Conservation (phyloP, 2,329 filamentous ascomycete genomes). For the Triangularia verruculosa region DNA sequence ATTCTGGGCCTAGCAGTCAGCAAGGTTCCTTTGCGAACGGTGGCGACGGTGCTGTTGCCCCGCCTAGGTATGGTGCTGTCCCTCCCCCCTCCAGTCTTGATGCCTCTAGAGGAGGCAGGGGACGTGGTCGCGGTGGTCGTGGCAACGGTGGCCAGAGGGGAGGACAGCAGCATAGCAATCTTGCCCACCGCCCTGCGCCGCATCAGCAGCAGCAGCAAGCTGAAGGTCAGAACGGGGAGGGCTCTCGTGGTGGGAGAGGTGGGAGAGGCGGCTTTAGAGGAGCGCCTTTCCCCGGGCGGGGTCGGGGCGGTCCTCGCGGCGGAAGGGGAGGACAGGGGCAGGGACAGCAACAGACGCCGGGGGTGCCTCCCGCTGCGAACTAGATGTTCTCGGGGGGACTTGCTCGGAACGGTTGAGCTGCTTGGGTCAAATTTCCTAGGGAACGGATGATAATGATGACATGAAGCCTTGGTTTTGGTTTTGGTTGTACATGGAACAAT, state of each 20-base stretch:
- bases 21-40: background rate
- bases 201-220: background rate
- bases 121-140: conserved; percentile 35
- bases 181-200: background rate
- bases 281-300: conserved; percentile 4
- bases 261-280: conserved; percentile 30
- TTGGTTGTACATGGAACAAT: background rate
- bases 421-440: background rate
- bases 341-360: background rate
- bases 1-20: conserved; percentile 22
- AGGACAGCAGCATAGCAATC: background rate
- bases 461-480: background rate
- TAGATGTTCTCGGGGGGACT: background rate
- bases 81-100: conserved; percentile 60
- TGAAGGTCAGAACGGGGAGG: conserved; percentile 33
- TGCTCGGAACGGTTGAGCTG: too few species aligned
- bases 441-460: background rate
- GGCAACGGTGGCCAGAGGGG: conserved; percentile 25
- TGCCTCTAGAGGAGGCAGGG: conserved; percentile 39
- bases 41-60: background rate
- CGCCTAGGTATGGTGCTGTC: conserved; percentile 48
- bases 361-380: background rate
- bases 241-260: conserved; percentile 40
- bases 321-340: conserved; percentile 16
- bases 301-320: conserved; percentile 4